phyloP scores from a whole-genome alignment of 2,329 filamentous ascomycete species.

The Metarhizium anisopliae region DNA sequence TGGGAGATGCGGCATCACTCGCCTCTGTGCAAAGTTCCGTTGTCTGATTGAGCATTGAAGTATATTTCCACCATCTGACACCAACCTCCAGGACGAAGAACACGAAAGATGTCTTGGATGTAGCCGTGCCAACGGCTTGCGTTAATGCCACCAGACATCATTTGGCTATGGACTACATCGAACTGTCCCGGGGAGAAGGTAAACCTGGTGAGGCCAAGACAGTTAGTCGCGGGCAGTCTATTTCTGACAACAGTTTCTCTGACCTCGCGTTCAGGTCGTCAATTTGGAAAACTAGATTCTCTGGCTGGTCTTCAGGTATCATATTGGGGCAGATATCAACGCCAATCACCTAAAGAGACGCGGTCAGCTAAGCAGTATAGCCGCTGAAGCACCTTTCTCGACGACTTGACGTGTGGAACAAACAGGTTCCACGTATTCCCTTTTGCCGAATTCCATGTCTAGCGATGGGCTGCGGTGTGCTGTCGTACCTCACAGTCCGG shows the following conservation, averaged over 20 bases:
- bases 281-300: slow-evolving; percentile 62
- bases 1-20: slow-evolving; percentile 13
- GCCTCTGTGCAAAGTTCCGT: slow-evolving; percentile 63
- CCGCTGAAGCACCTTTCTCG: neutral
- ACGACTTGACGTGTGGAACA: neutral
- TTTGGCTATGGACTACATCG: slow-evolving; percentile 74
- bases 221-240: neutral
- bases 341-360: slow-evolving; percentile 50
- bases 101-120: slow-evolving; percentile 62
- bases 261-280: slow-evolving; percentile 62
- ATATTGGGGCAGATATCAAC: slow-evolving; percentile 65
- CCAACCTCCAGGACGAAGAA: slow-evolving; percentile 72
- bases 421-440: neutral
- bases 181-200: slow-evolving; percentile 64
- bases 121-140: slow-evolving; percentile 65
- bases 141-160: slow-evolving; percentile 65
- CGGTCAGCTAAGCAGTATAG: neutral
- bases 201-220: slow-evolving; percentile 33
- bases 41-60: slow-evolving; percentile 77
- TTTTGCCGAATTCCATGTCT: neutral
- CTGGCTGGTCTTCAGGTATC: slow-evolving; percentile 53
- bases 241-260: slow-evolving; percentile 10
- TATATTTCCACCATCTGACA: slow-evolving; percentile 84
- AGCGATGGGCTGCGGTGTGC: neutral
- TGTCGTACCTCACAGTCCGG: slow-evolving; percentile 51